Percentiles rank a stretch among this genome's conserved stretches.
phyloP scores from a whole-genome alignment of 2,329 filamentous ascomycete species.

The Neonectria magnoliae region DNA sequence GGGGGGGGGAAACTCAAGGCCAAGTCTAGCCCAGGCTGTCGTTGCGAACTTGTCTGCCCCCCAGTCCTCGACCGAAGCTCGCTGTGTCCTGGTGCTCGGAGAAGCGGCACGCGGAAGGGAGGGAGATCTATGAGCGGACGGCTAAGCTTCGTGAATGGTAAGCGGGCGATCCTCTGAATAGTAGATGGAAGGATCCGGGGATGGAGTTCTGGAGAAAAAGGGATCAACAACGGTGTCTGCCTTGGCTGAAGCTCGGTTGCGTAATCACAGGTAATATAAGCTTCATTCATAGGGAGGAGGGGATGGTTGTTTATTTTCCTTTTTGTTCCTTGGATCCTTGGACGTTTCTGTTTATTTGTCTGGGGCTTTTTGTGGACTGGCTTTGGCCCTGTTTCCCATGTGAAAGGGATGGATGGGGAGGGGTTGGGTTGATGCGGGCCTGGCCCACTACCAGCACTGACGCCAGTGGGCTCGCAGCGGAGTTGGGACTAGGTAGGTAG shows the following conservation, averaged over 20 bases:
- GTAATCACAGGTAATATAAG: neutral
- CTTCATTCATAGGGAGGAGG: neutral
- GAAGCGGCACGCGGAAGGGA: neutral
- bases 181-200: conserved; percentile 17
- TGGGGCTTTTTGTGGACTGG: neutral
- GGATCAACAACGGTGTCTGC: neutral
- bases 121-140: neutral
- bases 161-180: neutral
- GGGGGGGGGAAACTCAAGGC: neutral
- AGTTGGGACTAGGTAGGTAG: neutral
- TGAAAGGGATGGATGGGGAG: neutral
- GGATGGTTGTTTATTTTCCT: neutral
- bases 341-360: neutral
- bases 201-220: conserved; percentile 12
- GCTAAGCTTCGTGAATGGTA: neutral
- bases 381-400: neutral
- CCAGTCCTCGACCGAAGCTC: neutral
- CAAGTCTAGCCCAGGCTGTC: too few species aligned
- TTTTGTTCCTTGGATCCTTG: neutral
- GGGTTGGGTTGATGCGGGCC: neutral
- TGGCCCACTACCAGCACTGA: neutral
- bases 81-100: neutral
- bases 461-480: neutral
- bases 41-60: neutral
- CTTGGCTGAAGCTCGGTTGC: too few species aligned